These are phyloP conservation scores for Phytophthora kernoviae DNA, from an alignment of 352 stramenopile species.

Conservation along the genomic window DNA sequence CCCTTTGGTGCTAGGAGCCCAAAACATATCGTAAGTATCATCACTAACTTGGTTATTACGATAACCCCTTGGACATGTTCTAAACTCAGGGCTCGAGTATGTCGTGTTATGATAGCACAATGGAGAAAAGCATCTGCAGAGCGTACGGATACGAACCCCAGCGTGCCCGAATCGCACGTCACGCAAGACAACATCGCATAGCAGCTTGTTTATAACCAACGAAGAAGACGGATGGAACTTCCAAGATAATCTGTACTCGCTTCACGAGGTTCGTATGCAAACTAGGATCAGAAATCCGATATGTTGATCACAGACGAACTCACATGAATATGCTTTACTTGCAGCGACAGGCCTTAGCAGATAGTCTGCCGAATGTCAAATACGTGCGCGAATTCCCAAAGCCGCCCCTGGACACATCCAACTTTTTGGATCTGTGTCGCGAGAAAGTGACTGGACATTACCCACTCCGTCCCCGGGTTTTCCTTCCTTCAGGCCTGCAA, in stretches of 20 bases:
- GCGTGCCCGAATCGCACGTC: constrained; percentile 30
- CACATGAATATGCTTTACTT: background rate
- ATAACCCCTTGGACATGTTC: too few species aligned
- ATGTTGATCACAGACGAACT: background rate
- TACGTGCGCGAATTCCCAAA: constrained; percentile 62
- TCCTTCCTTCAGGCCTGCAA: constrained; percentile 29
- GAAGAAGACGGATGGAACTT: constrained; percentile 6
- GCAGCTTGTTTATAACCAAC: constrained; percentile 6
- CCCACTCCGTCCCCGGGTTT: constrained; percentile 24
- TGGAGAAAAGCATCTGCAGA: constrained; percentile 36
- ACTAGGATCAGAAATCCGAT: background rate
- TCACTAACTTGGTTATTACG: constrained; percentile 2
- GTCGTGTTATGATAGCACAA: constrained; percentile 19
- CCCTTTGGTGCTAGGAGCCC: constrained; percentile 11
- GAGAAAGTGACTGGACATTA: constrained; percentile 10
- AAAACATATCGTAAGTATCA: constrained; percentile 30
- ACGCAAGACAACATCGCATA: constrained; percentile 23
- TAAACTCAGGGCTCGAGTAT: background rate
- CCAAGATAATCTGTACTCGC: constrained; percentile 28
- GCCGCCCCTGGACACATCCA: constrained; percentile 40
- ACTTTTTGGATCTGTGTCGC: constrained; percentile 15
- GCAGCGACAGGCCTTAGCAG: constrained; percentile 4
- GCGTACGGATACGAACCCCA: constrained; percentile 42
- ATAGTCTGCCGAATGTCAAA: constrained; percentile 27
- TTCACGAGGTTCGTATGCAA: constrained; percentile 31